Percentiles rank a stretch among this genome's conserved stretches.
These are phyloP conservation scores for Penicillium sp. DNA, from an alignment of 2,329 filamentous ascomycete genomes.

Conservation along the genomic window DNA sequence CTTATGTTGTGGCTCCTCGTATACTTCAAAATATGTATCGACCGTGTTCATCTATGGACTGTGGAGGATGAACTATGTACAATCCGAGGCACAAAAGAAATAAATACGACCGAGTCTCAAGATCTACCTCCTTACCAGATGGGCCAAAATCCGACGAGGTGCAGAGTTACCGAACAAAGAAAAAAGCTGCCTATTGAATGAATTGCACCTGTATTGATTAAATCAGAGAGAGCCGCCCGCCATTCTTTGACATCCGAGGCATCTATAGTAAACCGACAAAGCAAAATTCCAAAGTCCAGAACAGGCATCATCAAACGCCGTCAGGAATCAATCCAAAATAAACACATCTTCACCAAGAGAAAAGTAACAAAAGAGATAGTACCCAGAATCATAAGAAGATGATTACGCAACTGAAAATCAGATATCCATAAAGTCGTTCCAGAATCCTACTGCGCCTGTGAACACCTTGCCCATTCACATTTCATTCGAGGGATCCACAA, in stretches of 20 bases:
- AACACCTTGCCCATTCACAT: conserved; percentile 2
- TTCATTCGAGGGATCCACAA: conserved; percentile 2
- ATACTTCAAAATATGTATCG: too few species aligned
- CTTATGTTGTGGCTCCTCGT: too few species aligned
- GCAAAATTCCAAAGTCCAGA: conserved; percentile 3
- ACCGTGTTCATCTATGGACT: too few species aligned
- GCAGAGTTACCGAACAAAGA: too few species aligned
- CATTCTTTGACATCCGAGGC: conserved; percentile 6
- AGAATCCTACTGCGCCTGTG: conserved; percentile 1
- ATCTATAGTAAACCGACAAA: conserved; percentile 6
- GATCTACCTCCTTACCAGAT: too few species aligned
- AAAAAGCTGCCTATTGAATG: too few species aligned
- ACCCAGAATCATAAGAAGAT: background rate
- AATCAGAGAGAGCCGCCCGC: conserved; percentile 5
- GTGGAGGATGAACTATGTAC: too few species aligned
- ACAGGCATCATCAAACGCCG: background rate
- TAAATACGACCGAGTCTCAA: too few species aligned
- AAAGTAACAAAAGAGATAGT: background rate
- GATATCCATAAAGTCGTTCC: conserved; percentile 3
- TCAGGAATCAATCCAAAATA: background rate
- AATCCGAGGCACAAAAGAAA: too few species aligned
- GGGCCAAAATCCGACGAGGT: too few species aligned
- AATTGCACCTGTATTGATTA: background rate
- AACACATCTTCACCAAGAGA: background rate
- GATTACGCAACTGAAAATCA: background rate